Evolutionary conservation across 2,329 filamentous ascomycete genomes (phyloP), one percentile per base, ranked within the genome.

Genomic region (Cercospora citrullina): DNA sequence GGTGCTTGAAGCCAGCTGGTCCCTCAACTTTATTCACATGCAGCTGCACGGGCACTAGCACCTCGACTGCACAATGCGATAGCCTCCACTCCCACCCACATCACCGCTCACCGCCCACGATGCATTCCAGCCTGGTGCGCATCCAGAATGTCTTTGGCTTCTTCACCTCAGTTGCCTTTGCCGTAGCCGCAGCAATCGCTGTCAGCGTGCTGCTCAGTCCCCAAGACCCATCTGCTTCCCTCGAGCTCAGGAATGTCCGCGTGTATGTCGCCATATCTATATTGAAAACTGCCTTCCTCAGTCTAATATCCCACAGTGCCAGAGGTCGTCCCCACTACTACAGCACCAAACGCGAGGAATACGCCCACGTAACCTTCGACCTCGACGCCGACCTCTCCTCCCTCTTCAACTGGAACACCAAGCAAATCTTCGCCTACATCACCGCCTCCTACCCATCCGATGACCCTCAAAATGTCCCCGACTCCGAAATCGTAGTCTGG

Each of bases 351-450:
- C 92, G 91, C 81, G 94, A 98, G 81, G 95, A 99, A 82, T 98
- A 97, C 80, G 95, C 94, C 74, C 89, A 95, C 78, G 90, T 99
- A 78, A 91, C 90, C 79, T 99, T 99, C 85, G 92, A 94, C 76
- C 87, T 99, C 68, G 91, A 97, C 77, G 91, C 94, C 63, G 94
- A 99, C 82, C 87, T 99, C 69, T 91, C 89, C 69, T 90, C 90
- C 53, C 91, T 99, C 75, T 98, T 98, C 87, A 96, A 92, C 77
- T 99, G 94, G 95, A 99, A 99, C 85, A 99, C 96, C 21, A 99
- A 99, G 81, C 92, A 98, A 82, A 84, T 99, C 76, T 99, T 98
- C 82, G 89, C 97, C 79, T 99, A 97, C 83, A 89, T 99, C 68
- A 94, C 93, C 65, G 94, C 94, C 64, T 90, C 85, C 65, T 91